phyloP scores from a whole-genome alignment of 148 eudicot species.

The Rhododendron molle region DNA sequence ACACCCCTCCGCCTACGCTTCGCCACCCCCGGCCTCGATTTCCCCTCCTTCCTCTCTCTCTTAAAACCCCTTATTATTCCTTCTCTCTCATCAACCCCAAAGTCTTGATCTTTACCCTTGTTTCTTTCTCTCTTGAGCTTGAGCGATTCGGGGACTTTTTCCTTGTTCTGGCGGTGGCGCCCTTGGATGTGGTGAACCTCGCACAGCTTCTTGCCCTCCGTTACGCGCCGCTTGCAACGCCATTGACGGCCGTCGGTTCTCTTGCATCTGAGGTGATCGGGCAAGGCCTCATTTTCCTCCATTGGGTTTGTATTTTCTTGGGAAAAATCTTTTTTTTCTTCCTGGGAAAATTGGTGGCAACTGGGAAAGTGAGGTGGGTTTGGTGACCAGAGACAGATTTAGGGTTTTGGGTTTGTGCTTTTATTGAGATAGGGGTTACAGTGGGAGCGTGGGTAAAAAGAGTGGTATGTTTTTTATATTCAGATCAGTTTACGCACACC shows the following conservation, averaged over 20 bases:
- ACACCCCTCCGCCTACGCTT: conserved; percentile 11
- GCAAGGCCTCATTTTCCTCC: conserved; percentile 23
- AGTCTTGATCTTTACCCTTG: conserved; percentile 6
- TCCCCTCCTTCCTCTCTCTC: conserved; percentile 25
- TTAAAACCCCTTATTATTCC: conserved; percentile 5
- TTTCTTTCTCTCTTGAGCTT: conserved; percentile 47
- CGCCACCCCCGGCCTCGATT: background rate
- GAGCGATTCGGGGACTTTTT: conserved; percentile 64
- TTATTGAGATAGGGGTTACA: background rate
- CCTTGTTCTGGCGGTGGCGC: conserved; percentile 54
- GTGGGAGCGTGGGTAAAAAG: background rate
- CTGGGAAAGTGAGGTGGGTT: background rate
- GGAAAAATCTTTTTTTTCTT: background rate
- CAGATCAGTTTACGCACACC: background rate
- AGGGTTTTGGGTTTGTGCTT: conserved; percentile 13
- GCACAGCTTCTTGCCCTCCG: conserved; percentile 67
- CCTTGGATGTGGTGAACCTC: conserved; percentile 75
- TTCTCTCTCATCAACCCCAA: background rate
- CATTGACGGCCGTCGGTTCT: conserved; percentile 83
- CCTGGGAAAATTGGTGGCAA: background rate
- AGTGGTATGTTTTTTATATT: no score
- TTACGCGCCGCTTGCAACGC: conserved; percentile 68
- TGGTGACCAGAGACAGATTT: background rate
- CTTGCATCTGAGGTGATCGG: conserved; percentile 61
- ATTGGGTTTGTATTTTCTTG: conserved; percentile 14